Base-by-base conservation (phyloP, 164 flowering plant species). In the Sedum album region DNA sequence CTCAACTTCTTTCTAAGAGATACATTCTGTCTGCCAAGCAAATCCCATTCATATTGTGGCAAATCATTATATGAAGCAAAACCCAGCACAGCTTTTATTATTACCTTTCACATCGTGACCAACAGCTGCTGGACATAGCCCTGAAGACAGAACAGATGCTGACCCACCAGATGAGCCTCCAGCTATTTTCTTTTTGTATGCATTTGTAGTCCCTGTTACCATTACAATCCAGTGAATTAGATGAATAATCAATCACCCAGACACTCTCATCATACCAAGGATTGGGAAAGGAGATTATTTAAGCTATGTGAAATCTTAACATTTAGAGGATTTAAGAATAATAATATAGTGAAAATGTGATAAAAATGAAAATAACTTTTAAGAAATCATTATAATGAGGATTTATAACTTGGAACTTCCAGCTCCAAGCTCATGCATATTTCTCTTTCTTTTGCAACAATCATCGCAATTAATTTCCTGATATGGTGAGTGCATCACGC, bases 81-180 rank as follows among this genome's bases (percentile, higher is more conserved):
- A 2, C 8, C 60, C 15, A 14, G 33, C 13, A 21, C 39, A 60
- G 64, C 49, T 9, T 9, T 35, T 42, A 5, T 4, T 36, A 20
- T 75, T 82, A 89, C 97, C 98, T 85, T 95, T 97, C 6, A 95
- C 98, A 79, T 93, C 98, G 68, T 89, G 91, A 75, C 98, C 98
- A 73, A 91, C 89, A 38, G 98, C 91, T 66, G 74, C 90, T 67
- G 98, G 98, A 79, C 98, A 93, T 31, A 93, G 55, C 73, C 98
- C 96, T 73, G 97, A 88, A 74, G 90, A 76, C 8, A 91, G 97
- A 60, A 91, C 90, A 14, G 97, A 86, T 48, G 97, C 98, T 75
- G 98, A 93, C 63, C 97, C 98, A 81, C 96, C 83, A 36, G 97
- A 93, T 66, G 98, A 93, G 60, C 97, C 98, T 49, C 98, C 98